Base-by-base conservation (phyloP, 495 filamentous ascomycete genomes). In the Hypomontagnella monticulosa region DNA sequence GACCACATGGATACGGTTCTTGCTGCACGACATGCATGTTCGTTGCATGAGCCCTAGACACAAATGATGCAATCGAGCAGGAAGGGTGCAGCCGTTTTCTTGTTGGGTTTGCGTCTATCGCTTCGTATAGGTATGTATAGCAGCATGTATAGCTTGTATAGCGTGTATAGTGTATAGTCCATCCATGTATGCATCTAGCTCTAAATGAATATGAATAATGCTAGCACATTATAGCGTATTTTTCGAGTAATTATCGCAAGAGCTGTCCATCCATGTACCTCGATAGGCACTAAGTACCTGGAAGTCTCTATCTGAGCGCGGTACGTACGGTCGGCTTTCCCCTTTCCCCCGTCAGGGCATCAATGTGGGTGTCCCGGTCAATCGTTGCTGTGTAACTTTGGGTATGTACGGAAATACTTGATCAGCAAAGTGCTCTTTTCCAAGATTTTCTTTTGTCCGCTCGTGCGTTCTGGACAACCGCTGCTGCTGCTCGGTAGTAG, bases 1-100 rank as follows among this genome's bases (percentile, higher is more conserved):
- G 43, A 19, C 20, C n/a, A 34, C 33, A 47, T n/a, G 40, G 51
- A 41, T 8, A 49, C 12, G 18, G 27, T 34, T 15, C 36, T 55
- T 55, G 16, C 62, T 65, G 62, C 62, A 57, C 48, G 54, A 65
- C 62, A 65, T 65, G 40, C 62, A 65, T 46, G 19, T 50, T 57
- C 43, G 50, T 56, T 63, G 47, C 61, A 57, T 57, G 43, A 32
- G 19, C 62, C 62, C 62, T 4, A 54, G 48, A 34, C 48, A 18
- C 41, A 11, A 42, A 19, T 58, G 55, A 65, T 53, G 62, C 42
- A 47, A 65, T 49, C 33, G 20, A 10, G 34, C 62, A 65, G 19
- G 27, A 32, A 7, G 14, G 50, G 6, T 27, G 23, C 2, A 27
- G 23, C 23, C 2, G 23, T 27, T 27, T 27, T 27, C 23, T 6